A percentile compares a stretch with the other conserved stretches of the same genome.
These are phyloP conservation scores for Imleria badia DNA, from an alignment of 768 basidiomycete genomes.

Conservation along the genomic window DNA sequence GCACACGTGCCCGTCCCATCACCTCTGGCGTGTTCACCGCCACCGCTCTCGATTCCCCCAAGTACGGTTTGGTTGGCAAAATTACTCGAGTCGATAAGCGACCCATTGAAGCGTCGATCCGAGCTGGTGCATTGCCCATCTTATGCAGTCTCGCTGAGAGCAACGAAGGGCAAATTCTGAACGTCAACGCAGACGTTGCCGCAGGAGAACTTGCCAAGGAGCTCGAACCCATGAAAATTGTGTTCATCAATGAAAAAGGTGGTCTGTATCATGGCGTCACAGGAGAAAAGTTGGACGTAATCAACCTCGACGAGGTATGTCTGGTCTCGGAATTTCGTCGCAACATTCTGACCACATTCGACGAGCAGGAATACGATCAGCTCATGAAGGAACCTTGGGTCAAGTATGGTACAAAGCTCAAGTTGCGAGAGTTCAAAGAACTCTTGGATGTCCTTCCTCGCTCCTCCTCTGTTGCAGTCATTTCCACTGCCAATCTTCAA, in stretches of 20 bases:
- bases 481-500: constrained; percentile 88
- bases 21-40: constrained; percentile 98
- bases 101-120: constrained; percentile 94
- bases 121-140: constrained; percentile 94
- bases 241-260: constrained; percentile 97
- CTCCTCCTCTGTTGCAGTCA: constrained; percentile 97
- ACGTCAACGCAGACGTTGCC: constrained; percentile 98
- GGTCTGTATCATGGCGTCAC: constrained; percentile 97
- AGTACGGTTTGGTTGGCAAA: constrained; percentile 95
- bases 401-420: constrained; percentile 98
- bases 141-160: constrained; percentile 94
- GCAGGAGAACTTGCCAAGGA: constrained; percentile 98
- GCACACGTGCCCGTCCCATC: constrained; percentile 96
- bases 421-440: constrained; percentile 98
- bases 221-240: constrained; percentile 97
- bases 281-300: constrained; percentile 92
- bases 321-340: neutral
- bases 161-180: constrained; percentile 95
- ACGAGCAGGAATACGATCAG: constrained; percentile 80
- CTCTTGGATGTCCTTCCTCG: constrained; percentile 97
- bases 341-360: neutral
- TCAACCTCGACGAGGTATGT: constrained; percentile 92
- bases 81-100: constrained; percentile 95
- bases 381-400: constrained; percentile 99
- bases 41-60: constrained; percentile 91